Evolutionary conservation across 2,329 filamentous ascomycete genomes (phyloP).

Genomic region (Aspergillus tubingensis): DNA sequence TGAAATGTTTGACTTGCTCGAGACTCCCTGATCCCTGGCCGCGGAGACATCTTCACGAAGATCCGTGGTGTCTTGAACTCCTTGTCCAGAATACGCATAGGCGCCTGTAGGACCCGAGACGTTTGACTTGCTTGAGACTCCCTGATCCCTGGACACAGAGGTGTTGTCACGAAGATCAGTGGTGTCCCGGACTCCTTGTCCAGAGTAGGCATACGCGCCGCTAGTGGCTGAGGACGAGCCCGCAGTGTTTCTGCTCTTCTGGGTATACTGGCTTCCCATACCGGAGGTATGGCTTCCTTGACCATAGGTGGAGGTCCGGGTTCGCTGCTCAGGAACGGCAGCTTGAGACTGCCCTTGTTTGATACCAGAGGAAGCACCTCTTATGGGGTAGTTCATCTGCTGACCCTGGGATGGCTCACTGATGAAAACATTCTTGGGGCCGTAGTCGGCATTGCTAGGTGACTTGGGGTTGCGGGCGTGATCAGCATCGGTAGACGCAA

Average conservation of each 20-base stretch:
- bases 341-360: not conserved
- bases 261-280: not conserved
- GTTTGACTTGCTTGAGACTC: not conserved
- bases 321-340: constrained; percentile 4
- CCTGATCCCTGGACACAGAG: not conserved
- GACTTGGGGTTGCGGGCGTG: constrained; percentile 8
- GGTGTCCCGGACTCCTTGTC: not conserved
- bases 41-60: not conserved
- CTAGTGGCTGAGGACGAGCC: not conserved
- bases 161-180: not conserved
- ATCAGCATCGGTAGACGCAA: constrained; percentile 11
- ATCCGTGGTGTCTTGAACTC: not conserved
- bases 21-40: not conserved
- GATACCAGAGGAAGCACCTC: not conserved
- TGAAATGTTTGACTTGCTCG: no score
- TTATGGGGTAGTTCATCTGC: not conserved
- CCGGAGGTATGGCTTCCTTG: not conserved
- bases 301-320: not conserved
- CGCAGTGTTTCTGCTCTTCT: not conserved
- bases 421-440: constrained; percentile 10
- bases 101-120: no score
- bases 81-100: no score
- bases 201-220: not conserved
- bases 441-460: constrained; percentile 9
- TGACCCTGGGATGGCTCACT: not conserved